These are phyloP conservation scores for Pleodorina starrii DNA, from an alignment of 139 green algal species.

Conservation along the genomic window DNA sequence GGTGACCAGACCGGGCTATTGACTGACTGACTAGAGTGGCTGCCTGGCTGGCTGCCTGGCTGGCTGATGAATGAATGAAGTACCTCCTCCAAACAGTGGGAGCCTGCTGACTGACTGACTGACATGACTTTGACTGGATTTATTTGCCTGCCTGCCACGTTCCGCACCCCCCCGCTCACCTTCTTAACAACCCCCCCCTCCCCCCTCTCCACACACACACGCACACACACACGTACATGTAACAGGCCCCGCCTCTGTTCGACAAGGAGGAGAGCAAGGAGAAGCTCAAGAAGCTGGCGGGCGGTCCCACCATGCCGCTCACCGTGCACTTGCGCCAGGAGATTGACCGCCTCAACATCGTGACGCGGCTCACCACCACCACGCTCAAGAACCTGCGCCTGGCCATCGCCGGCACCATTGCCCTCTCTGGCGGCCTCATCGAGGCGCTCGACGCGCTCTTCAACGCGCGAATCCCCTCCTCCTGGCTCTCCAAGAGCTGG, in stretches of 20 bases:
- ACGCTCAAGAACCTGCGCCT: conserved; percentile 86
- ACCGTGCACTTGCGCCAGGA: conserved; percentile 96
- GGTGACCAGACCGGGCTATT: too few species aligned
- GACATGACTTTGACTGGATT: too few species aligned
- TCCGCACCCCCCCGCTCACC: too few species aligned
- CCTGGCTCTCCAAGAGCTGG: conserved; percentile 90
- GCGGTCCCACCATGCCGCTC: conserved; percentile 85
- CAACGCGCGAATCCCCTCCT: conserved; percentile 85
- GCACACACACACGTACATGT: too few species aligned
- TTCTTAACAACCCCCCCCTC: too few species aligned
- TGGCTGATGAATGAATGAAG: too few species aligned
- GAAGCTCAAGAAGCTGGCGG: conserved; percentile 88
- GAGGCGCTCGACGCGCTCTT: conserved; percentile 90
- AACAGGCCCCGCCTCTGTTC: conserved; percentile 83
- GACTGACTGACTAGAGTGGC: too few species aligned
- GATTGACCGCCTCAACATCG: conserved; percentile 92
- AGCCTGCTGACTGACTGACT: too few species aligned
- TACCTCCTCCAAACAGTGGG: too few species aligned
- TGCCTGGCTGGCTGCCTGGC: too few species aligned
- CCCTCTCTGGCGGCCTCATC: conserved; percentile 84
- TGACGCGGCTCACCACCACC: conserved; percentile 61
- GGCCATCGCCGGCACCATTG: conserved; percentile 92
- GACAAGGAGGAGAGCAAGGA: conserved; percentile 90
- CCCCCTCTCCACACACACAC: too few species aligned
- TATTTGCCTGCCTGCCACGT: too few species aligned